Base-by-base conservation (phyloP, 345 rosid genomes). In the Cochlearia excelsa region DNA sequence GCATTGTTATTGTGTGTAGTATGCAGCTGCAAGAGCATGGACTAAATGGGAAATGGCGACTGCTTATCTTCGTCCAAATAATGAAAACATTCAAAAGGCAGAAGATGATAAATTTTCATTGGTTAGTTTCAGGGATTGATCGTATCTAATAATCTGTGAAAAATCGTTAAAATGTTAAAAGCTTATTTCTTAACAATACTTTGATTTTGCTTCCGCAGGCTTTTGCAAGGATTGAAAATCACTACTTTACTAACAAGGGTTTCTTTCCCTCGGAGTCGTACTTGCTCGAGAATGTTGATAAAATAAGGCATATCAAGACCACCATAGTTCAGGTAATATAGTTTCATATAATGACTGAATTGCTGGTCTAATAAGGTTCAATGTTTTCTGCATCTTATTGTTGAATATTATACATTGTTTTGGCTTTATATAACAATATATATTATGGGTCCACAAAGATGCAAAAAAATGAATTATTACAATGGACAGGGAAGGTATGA, bases 31-130 rank as follows among this genome's bases (percentile, higher is more conserved):
- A 42, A 83, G 95, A 77, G 85, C 87, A 39, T 92, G 98, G 98
- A 92, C 97, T 33, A 92, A 70, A 66, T 92, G 98, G 98, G 98
- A 92, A 75, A 84, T 88, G 98, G 82, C 82, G 94, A 92, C 98
- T 59, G 85, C 91, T 37, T 80, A 92, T 81, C 95, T 92, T 71
- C 71, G 67, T 63, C 94, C 81, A 54, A 81, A 82, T 80, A 85
- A 82, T 72, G 96, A 84, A 43, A 83, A 77, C 73, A 71, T 88
- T 71, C 84, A 82, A 72, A 92, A 8, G 77, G 97, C 95, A 54
- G 95, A 89, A 53, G 97, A 92, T 73, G 97, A 92, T 69, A 52
- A 57, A 23, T 92, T 92, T 74, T 86, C 97, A 26, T 68, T 92
- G 87, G 98, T 89, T 76, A 74, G 84, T 63, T 34, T 27, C 10